Percentiles rank a stretch among this genome's conserved stretches.
phyloP scores from a whole-genome alignment of 2,329 filamentous ascomycete species.

The Cladosporium sp. region DNA sequence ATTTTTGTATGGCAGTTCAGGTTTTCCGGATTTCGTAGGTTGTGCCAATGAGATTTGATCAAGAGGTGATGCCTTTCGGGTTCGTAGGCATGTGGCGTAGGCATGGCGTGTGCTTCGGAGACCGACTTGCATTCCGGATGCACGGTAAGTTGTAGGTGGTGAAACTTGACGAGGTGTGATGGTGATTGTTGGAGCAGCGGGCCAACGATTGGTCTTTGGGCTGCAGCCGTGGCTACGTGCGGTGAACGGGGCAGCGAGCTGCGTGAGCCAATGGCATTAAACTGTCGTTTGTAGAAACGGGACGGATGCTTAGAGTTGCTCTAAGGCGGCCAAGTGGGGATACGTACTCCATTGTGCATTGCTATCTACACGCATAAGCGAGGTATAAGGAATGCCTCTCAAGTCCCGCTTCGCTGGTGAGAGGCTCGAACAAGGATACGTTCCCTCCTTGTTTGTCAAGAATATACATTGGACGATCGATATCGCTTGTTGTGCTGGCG shows the following conservation, averaged over 20 bases:
- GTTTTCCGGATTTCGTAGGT: neutral
- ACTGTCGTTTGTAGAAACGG: neutral
- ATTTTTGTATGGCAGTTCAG: neutral
- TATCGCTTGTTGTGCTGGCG: too few species aligned
- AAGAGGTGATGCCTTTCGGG: neutral
- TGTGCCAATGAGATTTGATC: slow-evolving; percentile 2
- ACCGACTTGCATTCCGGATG: neutral
- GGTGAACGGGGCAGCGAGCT: neutral
- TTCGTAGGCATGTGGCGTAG: neutral
- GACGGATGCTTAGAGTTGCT: neutral
- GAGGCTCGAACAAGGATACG: too few species aligned
- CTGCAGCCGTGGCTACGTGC: neutral
- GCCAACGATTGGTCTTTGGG: neutral
- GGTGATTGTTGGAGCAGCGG: neutral
- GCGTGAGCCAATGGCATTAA: neutral
- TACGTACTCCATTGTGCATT: neutral
- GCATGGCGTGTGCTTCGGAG: neutral
- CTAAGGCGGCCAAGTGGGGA: too few species aligned
- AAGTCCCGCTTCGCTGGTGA: too few species aligned
- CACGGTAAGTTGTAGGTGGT: neutral
- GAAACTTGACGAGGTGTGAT: neutral
- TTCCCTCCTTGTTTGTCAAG: too few species aligned
- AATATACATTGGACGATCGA: too few species aligned
- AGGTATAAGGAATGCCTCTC: too few species aligned
- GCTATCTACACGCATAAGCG: neutral